Conservation (phyloP, 23 red algal species). For the Gracilariopsis chorda region DNA sequence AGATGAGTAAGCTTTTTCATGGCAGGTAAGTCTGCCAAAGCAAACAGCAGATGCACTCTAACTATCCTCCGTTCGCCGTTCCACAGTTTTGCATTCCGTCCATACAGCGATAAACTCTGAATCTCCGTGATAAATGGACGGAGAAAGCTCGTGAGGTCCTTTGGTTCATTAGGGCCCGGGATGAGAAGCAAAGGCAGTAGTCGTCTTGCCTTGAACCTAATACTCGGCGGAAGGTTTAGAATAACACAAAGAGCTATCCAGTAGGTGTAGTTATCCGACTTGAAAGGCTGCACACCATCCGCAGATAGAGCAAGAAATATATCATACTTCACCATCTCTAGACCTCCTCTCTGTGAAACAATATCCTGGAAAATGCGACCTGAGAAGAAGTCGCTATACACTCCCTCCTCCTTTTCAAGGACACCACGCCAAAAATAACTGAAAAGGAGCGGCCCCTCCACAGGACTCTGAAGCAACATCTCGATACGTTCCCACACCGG, state of each 20-base stretch:
- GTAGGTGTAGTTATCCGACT: not conserved
- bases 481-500: not conserved
- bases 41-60: conserved; percentile 1
- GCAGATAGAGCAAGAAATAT: not conserved
- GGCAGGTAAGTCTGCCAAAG: not conserved
- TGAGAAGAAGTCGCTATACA: not conserved
- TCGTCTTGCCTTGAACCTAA: not conserved
- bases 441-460: not conserved
- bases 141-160: not conserved
- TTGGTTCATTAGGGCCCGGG: not conserved
- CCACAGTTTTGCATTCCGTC: not conserved
- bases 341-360: not conserved
- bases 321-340: not conserved
- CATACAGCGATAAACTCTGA: not conserved
- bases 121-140: not conserved
- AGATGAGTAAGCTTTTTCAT: not conserved
- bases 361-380: not conserved
- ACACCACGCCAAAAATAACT: not conserved
- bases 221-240: not conserved
- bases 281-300: not conserved
- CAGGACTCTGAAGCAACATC: not conserved
- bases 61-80: not conserved
- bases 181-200: not conserved
- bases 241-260: not conserved
- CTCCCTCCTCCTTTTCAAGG: not conserved